Conservation (phyloP, 1,284 basidiomycete genomes). For the Chiua sp. region DNA sequence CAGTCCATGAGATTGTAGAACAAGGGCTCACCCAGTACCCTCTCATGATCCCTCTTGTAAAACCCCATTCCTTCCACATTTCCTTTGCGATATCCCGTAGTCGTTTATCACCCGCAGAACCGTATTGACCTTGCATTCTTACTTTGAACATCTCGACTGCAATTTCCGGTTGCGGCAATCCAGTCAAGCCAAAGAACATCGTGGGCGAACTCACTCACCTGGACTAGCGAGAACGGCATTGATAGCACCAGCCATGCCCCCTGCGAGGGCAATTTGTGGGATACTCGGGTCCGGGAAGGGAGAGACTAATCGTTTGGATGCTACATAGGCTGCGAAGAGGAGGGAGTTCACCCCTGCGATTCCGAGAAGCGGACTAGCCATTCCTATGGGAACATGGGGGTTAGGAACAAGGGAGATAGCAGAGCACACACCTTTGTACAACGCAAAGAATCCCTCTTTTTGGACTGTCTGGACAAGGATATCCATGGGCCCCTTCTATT, state of each 20-base stretch:
- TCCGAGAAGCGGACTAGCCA: conserved; percentile 92
- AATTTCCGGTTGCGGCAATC: neutral
- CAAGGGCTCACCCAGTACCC: conserved; percentile 84
- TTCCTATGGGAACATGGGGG: conserved; percentile 55
- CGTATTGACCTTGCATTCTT: conserved; percentile 97
- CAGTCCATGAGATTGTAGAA: neutral
- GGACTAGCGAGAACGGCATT: conserved; percentile 92
- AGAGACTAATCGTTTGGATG: conserved; percentile 83
- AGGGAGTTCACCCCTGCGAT: conserved; percentile 97
- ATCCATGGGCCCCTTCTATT: conserved; percentile 90
- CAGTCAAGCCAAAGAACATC: neutral
- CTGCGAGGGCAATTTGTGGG: conserved; percentile 83
- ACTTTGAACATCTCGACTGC: conserved; percentile 92
- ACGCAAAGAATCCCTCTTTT: conserved; percentile 88
- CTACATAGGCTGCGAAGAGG: conserved; percentile 89
- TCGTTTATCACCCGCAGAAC: conserved; percentile 75
- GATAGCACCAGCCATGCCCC: conserved; percentile 88
- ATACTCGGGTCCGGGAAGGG: conserved; percentile 87
- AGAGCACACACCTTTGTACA: conserved; percentile 81
- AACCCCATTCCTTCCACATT: conserved; percentile 87
- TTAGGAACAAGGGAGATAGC: neutral
- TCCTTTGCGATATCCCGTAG: conserved; percentile 75
- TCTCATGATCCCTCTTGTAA: conserved; percentile 90
- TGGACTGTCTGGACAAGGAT: conserved; percentile 80
- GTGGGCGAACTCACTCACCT: conserved; percentile 48